These are phyloP conservation scores for Microcos paniculata DNA, from an alignment of 345 rosid species.

Conservation along the genomic window DNA sequence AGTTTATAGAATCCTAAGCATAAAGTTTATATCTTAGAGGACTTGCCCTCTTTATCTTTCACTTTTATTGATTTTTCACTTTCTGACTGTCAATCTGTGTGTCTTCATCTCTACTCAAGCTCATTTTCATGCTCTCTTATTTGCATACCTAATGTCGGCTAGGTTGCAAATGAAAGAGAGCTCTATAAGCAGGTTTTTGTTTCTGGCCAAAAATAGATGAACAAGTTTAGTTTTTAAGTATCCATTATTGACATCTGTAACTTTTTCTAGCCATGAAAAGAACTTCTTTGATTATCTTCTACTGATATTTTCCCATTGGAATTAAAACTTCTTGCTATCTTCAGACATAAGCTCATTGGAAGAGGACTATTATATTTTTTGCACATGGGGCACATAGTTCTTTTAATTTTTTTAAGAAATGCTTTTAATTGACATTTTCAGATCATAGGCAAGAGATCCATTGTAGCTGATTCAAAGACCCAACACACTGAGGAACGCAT, in stretches of 20 bases:
- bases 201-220: too few relatives aligned
- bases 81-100: neutral
- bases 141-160: neutral
- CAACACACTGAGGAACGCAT: neutral
- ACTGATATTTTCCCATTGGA: conserved; percentile 1
- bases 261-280: neutral
- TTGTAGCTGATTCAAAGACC: neutral
- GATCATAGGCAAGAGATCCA: neutral
- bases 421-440: conserved; percentile 2
- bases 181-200: too few relatives aligned
- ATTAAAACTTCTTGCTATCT: neutral
- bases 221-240: neutral
- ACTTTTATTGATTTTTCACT: neutral
- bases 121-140: neutral
- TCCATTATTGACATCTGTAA: neutral
- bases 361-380: neutral
- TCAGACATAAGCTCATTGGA: neutral
- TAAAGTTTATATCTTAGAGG: neutral
- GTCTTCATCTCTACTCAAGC: neutral
- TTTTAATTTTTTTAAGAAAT: neutral
- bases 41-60: neutral
- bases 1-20: neutral
- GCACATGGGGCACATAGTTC: neutral
- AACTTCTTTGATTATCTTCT: neutral
- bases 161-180: too few relatives aligned